Conservation (phyloP, 345 rosid species). For the Populus deltoides region DNA sequence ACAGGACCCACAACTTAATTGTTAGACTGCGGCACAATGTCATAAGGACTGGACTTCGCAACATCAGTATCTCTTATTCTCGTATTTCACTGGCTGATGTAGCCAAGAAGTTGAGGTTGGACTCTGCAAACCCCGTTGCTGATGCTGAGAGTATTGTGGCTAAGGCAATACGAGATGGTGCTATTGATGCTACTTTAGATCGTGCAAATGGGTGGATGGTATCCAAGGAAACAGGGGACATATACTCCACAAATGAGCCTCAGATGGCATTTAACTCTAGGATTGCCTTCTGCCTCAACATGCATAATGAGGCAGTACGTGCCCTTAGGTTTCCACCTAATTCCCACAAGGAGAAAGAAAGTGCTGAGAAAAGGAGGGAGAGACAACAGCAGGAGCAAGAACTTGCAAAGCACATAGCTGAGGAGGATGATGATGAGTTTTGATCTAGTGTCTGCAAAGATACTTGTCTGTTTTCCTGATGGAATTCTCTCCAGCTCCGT, state of each 20-base stretch:
- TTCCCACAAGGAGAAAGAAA: slow-evolving; percentile 75
- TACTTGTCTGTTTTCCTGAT: not conserved
- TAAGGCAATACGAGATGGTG: slow-evolving; percentile 84
- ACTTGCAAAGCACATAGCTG: slow-evolving; percentile 82
- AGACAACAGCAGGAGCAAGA: slow-evolving; percentile 86
- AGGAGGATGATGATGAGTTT: slow-evolving; percentile 87
- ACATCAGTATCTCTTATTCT: slow-evolving; percentile 75
- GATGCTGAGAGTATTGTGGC: slow-evolving; percentile 84
- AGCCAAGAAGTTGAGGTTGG: slow-evolving; percentile 57
- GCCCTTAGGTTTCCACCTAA: slow-evolving; percentile 74
- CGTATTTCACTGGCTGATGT: slow-evolving; percentile 64
- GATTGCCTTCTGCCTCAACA: slow-evolving; percentile 79
- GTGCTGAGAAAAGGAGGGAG: slow-evolving; percentile 79
- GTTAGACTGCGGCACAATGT: slow-evolving; percentile 80
- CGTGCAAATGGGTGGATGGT: slow-evolving; percentile 69
- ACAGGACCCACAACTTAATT: slow-evolving; percentile 65
- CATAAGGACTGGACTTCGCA: slow-evolving; percentile 74
- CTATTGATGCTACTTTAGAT: slow-evolving; percentile 79
- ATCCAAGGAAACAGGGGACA: slow-evolving; percentile 83
- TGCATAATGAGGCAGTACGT: slow-evolving; percentile 82
- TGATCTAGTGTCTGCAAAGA: slow-evolving; percentile 11
- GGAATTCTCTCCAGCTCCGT: not conserved
- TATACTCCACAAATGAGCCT: slow-evolving; percentile 87
- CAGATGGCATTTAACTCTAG: slow-evolving; percentile 83
- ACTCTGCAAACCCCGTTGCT: slow-evolving; percentile 60